Evolutionary conservation across 495 filamentous ascomycete genomes (phyloP), one percentile per base, ranked within the genome.

Genomic region (Letharia lupina): DNA sequence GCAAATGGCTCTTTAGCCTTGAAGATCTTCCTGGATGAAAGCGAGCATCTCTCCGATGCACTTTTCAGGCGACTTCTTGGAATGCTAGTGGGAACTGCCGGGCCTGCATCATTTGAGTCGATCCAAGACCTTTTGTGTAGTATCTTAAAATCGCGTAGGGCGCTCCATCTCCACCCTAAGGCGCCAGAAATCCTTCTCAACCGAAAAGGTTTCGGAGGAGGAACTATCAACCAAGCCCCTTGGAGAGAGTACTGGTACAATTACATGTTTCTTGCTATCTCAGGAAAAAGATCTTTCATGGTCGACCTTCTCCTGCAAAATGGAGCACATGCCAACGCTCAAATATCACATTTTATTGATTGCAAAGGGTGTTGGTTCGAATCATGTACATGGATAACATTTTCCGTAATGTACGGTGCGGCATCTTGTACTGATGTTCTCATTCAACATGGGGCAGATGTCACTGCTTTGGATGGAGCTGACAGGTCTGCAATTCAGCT

Each of bases 21-120:
- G 0, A 0, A 0, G 0, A 0, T 0, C 5, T 63, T 63, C 45
- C 41, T 63, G 9, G 0, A 12, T 33, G 0, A 63, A 20, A 15
- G 61, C n/a, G 4, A 0, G 3, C 8, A 18, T 40, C 44, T 63
- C 20, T 40, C 61, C 35, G 61, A 63, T 39, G 44, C 5, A 18
- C 28, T 10, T 2, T 52, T 13, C 20, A 50, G 45, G 20, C 45
- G 45, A 11, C 10, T 52, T n/a, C 61, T 63, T 50, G 45, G 39
- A 35, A 23, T 50, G 13, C 9, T 63, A 20, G 61, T 63, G 41
- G 44, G 16, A 15, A 63, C 9, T 40, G 20, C 33, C 1, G 12
- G 7, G 12, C 61, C 61, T 52, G 35, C 35, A 11, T n/a, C 15
- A 12, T 20, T 63, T 4, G 2, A 3, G 2, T 0, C 1, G 5